Conservation (phyloP, 75 land plant species). For the Selaginella tamariscina region DNA sequence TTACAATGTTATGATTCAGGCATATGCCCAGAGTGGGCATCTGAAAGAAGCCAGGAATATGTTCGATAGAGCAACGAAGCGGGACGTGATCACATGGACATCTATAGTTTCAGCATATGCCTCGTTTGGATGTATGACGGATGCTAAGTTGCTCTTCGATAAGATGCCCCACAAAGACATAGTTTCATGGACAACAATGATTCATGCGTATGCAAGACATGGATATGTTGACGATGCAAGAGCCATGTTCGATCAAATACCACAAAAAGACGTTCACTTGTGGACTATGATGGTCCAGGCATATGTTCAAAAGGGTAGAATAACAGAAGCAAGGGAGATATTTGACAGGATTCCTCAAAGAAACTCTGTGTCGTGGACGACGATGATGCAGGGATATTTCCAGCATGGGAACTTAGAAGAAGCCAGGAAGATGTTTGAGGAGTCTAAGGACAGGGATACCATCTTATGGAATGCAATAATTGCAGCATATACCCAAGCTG, state of each 20-base stretch:
- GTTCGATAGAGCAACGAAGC: neutral
- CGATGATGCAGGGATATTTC: neutral
- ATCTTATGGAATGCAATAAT: neutral
- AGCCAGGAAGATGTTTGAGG: neutral
- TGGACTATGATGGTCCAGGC: neutral
- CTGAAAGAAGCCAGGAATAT: neutral
- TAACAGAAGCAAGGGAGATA: neutral
- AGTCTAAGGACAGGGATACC: neutral
- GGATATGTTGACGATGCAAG: neutral
- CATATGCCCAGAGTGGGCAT: no score
- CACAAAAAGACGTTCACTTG: neutral
- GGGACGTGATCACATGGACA: neutral
- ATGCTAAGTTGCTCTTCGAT: neutral
- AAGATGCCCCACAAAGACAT: neutral
- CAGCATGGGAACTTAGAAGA: neutral
- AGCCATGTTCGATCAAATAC: neutral
- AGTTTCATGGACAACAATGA: neutral
- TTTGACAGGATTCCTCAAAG: neutral
- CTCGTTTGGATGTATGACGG: neutral
- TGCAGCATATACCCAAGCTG: neutral
- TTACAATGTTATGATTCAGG: no score
- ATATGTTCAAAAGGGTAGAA: neutral
- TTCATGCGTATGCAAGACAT: neutral
- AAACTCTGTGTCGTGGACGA: neutral
- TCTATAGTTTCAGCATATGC: neutral